phyloP scores from a whole-genome alignment of 768 basidiomycete species.

The Russula foetens region DNA sequence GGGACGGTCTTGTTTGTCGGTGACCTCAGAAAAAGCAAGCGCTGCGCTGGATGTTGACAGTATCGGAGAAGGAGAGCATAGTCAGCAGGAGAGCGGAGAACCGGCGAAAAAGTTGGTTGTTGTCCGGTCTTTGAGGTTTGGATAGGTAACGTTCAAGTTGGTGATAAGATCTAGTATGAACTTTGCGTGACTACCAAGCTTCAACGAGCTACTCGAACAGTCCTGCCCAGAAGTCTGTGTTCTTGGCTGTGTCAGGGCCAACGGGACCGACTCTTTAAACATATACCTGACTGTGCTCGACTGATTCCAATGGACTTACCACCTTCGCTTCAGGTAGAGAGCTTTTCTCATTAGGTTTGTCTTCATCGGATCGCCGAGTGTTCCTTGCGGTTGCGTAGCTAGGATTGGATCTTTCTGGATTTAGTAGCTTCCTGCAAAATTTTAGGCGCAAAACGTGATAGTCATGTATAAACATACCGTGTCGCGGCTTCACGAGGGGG shows the following conservation, averaged over 20 bases:
- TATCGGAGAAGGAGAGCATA: conserved; percentile 96
- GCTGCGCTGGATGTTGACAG: conserved; percentile 96
- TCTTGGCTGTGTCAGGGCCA: not conserved
- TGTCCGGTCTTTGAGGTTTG: conserved; percentile 66
- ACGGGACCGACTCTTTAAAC: not conserved
- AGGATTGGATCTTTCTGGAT: too few species aligned
- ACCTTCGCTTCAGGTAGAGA: too few species aligned
- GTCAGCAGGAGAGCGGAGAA: conserved; percentile 87
- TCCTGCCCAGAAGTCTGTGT: not conserved
- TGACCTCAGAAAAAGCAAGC: conserved; percentile 99
- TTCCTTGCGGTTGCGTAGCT: too few species aligned
- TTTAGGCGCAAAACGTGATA: too few species aligned
- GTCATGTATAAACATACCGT: too few species aligned
- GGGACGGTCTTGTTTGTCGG: conserved; percentile 97
- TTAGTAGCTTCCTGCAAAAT: too few species aligned
- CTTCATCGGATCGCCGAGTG: too few species aligned
- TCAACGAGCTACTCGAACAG: conserved; percentile 44
- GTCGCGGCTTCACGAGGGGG: too few species aligned
- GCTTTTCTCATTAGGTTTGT: too few species aligned
- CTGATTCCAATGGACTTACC: not conserved
- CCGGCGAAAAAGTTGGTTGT: conserved; percentile 99
- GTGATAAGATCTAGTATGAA: too few species aligned
- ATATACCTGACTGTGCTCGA: not conserved
- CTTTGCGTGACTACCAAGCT: too few species aligned
- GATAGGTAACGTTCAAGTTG: not conserved